Base-by-base conservation (phyloP, 139 green algal genomes). In the Chlorella sp. region DNA sequence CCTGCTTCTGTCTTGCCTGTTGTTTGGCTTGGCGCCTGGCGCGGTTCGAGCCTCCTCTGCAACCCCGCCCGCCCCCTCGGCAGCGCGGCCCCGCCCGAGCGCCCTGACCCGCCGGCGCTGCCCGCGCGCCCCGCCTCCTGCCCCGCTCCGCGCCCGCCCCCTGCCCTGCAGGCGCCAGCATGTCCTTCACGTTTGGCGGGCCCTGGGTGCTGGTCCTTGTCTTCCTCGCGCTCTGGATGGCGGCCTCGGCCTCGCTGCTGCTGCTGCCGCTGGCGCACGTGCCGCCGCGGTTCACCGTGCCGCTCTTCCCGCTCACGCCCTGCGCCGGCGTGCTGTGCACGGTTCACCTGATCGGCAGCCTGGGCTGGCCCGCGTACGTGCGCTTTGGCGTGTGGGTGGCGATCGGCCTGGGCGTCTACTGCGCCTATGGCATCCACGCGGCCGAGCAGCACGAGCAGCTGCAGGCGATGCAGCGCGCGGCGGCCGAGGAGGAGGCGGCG, bases 361-460 rank as follows among this genome's bases (percentile, higher is more conserved):
- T 97, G 40, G 90, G 94, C 29, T 90, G 83, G 88, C 69, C 71
- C 4, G 88, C 93, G 15, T 97, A 94, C 51, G 84, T 91, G 50
- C 81, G 91, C 5, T 95, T 94, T 79, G 74, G 87, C 1, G 79
- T 92, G 29, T 97, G 92, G 92, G 85, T 91, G 76, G 56, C 65
- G 41, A 5, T 83, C 33, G 79, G 76, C 17, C 15, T 71, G 45
- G 48, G 35, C 2, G 40, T 84, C 21, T 88, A 88, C 29, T 51
- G 36, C 1, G 35, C 76, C 7, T 88, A 87, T 48, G 74, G 80
- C 19, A 48, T 82, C 27, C 69, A 87, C 42, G 40, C 25, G 15
- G 56, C 75, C 0, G 83, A 88, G 46, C 64, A 82, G 76, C 51
- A 56, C 15, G 60, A 77, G 60, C 55, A 38, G 23, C 50, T 66